These are phyloP conservation scores for Gloeophyllum trabeum DNA, from an alignment of 768 basidiomycete species.

Conservation along the genomic window DNA sequence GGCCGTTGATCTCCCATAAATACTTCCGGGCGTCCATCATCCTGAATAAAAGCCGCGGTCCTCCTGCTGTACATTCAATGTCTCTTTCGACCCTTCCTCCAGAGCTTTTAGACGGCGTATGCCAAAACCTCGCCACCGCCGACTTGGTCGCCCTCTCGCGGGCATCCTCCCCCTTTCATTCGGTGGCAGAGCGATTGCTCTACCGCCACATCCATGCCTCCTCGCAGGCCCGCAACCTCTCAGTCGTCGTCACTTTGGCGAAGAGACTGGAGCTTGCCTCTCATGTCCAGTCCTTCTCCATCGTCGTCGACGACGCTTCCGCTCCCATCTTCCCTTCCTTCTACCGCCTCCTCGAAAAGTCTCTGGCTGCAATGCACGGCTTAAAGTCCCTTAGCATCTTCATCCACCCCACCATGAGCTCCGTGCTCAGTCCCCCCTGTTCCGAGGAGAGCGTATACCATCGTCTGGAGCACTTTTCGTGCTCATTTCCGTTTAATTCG, in stretches of 20 bases:
- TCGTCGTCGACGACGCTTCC: constrained; percentile 33
- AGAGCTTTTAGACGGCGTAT: constrained; percentile 52
- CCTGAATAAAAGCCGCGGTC: not conserved
- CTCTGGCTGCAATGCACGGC: constrained; percentile 49
- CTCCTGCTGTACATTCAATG: constrained; percentile 20
- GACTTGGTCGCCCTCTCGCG: constrained; percentile 41
- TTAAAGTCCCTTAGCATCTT: constrained; percentile 44
- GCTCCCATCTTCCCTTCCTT: constrained; percentile 30
- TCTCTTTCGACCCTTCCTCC: constrained; percentile 36
- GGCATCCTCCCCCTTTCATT: constrained; percentile 27
- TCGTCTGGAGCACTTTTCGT: constrained; percentile 42
- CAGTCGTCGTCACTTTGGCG: constrained; percentile 45
- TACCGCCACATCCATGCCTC: constrained; percentile 41
- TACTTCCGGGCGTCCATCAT: not conserved
- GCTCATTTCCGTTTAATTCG: constrained; percentile 49
- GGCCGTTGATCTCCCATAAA: not conserved
- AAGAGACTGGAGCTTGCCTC: constrained; percentile 42
- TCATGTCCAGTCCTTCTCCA: constrained; percentile 49
- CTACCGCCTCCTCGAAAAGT: constrained; percentile 35
- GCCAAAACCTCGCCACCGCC: constrained; percentile 19
- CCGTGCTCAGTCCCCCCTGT: constrained; percentile 30
- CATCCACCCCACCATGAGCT: constrained; percentile 35
- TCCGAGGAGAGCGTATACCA: constrained; percentile 22
- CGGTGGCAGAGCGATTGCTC: constrained; percentile 47
- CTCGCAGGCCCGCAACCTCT: constrained; percentile 23